Evolutionary conservation across 2,329 filamentous ascomycete genomes (phyloP), one percentile per base, ranked within the genome.

Genomic region (Verticillium albo-atrum): DNA sequence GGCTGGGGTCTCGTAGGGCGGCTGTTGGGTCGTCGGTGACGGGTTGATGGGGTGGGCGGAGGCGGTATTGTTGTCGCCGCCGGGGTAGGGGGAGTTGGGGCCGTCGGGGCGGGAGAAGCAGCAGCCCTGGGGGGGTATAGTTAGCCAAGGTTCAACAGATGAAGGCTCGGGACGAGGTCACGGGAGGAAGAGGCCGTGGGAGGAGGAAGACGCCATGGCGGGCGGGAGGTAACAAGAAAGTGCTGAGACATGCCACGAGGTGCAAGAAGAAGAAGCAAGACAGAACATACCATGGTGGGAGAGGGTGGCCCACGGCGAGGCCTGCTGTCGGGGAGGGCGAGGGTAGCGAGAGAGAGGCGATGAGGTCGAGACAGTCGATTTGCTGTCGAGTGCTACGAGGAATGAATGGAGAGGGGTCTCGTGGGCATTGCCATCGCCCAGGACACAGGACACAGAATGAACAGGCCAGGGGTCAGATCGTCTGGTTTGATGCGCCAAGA

Each of bases 61-160:
- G 57, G 81, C 76, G 9, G 82, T 76, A 35, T 81, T 80, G 27
- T 77, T 71, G 32, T 73, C 75, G 61, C 75, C 80, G 55, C 78
- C 79, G 9, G 79, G 77, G 62, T 84, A 84, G 25, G 82, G 82
- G 55, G 81, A 82, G 69, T 82, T 82, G 12, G 80, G 77, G 61
- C 78, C 80, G 27, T 77, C 73, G 34, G 80, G 74, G 54, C 75
- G 77, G 51, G 83, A 86, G 68, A 85, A 76, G 69, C 83, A 86
- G 72, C 84, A 87, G 67, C 84, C 84, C 84, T 85, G 62, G 28
- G 7, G 9, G n/a, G n/a, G n/a, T n/a, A 42, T 37, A 17, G 6
- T 37, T 17, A 34, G 32, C 35, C n/a, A n/a, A n/a, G n/a, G n/a
- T n/a, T n/a, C n/a, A n/a, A n/a, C n/a, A n/a, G n/a, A n/a, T n/a